Percentiles rank a stretch among this genome's conserved stretches.
Conservation (phyloP, 2,329 filamentous ascomycete species). For the Colletotrichum echinochloae region DNA sequence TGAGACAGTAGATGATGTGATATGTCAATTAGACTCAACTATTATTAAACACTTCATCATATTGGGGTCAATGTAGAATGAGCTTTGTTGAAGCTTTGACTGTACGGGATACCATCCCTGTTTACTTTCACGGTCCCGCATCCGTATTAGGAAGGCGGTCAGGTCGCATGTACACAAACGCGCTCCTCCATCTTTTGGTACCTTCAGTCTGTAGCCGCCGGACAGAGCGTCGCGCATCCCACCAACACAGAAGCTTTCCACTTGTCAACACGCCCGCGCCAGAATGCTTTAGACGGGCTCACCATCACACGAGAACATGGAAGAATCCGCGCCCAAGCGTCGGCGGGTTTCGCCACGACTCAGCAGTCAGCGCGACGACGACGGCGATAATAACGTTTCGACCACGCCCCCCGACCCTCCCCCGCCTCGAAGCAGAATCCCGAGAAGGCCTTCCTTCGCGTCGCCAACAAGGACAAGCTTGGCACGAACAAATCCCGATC, state of each 20-base stretch:
- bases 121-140: not conserved
- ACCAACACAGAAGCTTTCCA: not conserved
- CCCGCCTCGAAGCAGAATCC: conserved; percentile 44
- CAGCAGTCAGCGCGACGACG: conserved; percentile 44
- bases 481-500: conserved; percentile 69
- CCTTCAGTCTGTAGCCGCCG: not conserved
- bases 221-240: conserved; percentile 5
- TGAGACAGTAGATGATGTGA: rapidly evolving
- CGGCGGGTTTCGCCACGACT: conserved; percentile 71
- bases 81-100: conserved; percentile 1
- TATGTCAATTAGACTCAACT: not conserved
- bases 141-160: conserved; percentile 42
- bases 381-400: conserved; percentile 46
- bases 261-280: not conserved
- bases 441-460: conserved; percentile 67
- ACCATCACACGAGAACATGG: conserved; percentile 48
- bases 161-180: conserved; percentile 41
- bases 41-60: not conserved
- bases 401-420: conserved; percentile 51
- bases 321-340: conserved; percentile 71
- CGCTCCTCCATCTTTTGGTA: conserved; percentile 9
- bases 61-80: not conserved
- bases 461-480: conserved; percentile 76
- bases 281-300: conserved; percentile 1
- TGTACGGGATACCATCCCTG: not conserved